Evolutionary conservation across 1,284 basidiomycete species (phyloP).

Genomic region (Hymenochaete sp.): DNA sequence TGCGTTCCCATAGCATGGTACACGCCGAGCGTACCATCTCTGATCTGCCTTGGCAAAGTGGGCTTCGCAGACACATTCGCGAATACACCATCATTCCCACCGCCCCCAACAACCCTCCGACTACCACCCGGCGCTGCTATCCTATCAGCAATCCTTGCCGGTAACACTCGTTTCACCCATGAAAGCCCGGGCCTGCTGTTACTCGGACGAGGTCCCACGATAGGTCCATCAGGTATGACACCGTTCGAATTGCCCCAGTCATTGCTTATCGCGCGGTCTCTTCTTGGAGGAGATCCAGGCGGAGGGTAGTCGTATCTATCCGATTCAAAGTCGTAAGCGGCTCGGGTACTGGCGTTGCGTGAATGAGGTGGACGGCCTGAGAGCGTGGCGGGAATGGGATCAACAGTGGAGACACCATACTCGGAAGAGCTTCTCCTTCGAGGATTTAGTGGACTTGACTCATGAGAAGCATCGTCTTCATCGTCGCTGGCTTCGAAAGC

Average conservation of each 20-base stretch:
- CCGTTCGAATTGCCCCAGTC: conserved; percentile 80
- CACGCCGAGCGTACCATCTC: conserved; percentile 42
- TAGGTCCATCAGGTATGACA: conserved; percentile 46
- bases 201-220: conserved; percentile 29
- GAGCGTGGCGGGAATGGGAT: conserved; percentile 2
- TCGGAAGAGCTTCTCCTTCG: conserved; percentile 18
- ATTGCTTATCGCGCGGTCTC: conserved; percentile 48
- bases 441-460: conserved; percentile 46
- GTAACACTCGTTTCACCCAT: conserved; percentile 50
- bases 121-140: not conserved
- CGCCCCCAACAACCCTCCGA: conserved; percentile 49
- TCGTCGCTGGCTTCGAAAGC: conserved; percentile 70
- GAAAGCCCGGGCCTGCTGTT: conserved; percentile 25
- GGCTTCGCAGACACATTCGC: conserved; percentile 95
- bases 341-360: conserved; percentile 24
- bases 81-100: conserved; percentile 89
- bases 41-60: conserved; percentile 45
- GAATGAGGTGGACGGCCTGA: conserved; percentile 1
- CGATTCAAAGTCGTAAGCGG: conserved; percentile 77
- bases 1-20: conserved; percentile 8
- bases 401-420: conserved; percentile 1
- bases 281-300: conserved; percentile 75
- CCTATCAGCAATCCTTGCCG: conserved; percentile 30
- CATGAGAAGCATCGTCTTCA: conserved; percentile 44
- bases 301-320: conserved; percentile 66